These are phyloP conservation scores for Trichophyton benhamiae DNA, from an alignment of 2,329 filamentous ascomycete genomes.

Conservation along the genomic window DNA sequence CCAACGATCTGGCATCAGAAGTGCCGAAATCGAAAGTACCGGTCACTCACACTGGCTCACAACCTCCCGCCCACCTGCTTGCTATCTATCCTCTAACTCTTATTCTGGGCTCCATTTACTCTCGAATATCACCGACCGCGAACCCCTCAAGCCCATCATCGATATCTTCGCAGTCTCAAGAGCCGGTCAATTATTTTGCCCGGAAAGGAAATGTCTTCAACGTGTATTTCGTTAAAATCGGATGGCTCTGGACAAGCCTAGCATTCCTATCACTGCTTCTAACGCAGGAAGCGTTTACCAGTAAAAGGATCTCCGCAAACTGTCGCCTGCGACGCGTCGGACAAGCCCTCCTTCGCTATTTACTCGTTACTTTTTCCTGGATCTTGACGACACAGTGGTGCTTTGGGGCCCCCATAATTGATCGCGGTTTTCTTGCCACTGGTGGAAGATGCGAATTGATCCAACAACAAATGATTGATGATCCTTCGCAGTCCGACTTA, in stretches of 20 bases:
- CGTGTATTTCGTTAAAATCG: constrained; percentile 81
- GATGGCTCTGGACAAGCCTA: constrained; percentile 80
- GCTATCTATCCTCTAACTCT: constrained; percentile 65
- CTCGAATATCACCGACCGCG: constrained; percentile 61
- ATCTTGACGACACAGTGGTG: constrained; percentile 88
- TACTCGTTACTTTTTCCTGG: constrained; percentile 64
- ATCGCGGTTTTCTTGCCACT: constrained; percentile 76
- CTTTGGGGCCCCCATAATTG: constrained; percentile 81
- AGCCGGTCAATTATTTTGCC: constrained; percentile 61
- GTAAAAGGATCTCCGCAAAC: constrained; percentile 26
- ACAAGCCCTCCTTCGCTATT: constrained; percentile 57
- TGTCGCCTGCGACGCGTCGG: constrained; percentile 35
- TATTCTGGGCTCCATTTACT: constrained; percentile 69
- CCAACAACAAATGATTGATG: constrained; percentile 34
- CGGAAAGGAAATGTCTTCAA: constrained; percentile 91
- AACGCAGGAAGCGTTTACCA: constrained; percentile 49
- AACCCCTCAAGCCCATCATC: constrained; percentile 17
- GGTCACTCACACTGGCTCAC: not conserved
- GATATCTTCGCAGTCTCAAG: constrained; percentile 4
- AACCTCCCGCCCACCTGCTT: constrained; percentile 52
- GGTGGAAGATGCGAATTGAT: constrained; percentile 68
- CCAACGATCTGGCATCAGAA: not conserved
- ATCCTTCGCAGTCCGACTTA: constrained; percentile 1
- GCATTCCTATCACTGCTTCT: constrained; percentile 60
- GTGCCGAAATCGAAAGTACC: not conserved